Evolutionary conservation across 2,329 filamentous ascomycete genomes (phyloP).

Genomic region (Ophiocordyceps australis): DNA sequence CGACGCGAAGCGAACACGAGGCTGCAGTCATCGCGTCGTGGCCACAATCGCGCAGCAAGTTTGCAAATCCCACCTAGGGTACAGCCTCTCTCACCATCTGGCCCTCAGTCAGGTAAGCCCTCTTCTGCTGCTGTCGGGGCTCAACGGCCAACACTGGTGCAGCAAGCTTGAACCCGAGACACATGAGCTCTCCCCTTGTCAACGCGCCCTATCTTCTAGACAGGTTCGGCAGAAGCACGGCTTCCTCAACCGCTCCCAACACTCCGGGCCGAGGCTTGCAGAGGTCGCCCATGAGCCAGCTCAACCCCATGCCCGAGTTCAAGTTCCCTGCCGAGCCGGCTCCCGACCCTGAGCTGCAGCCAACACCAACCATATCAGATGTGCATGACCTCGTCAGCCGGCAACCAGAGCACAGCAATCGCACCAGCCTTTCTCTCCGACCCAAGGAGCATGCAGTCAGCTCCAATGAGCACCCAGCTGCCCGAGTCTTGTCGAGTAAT

Average conservation of each 20-base stretch:
- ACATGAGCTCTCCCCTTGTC: conserved; percentile 30
- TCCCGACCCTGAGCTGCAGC: conserved; percentile 15
- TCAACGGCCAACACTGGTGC: no score
- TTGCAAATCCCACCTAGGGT: conserved; percentile 42
- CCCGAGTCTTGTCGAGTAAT: conserved; percentile 58
- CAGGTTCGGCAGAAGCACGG: conserved; percentile 21
- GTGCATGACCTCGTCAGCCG: conserved; percentile 23
- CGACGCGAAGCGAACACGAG: conserved; percentile 21
- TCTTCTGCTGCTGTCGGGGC: no score
- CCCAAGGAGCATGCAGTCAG: conserved; percentile 25
- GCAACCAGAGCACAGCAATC: conserved; percentile 13
- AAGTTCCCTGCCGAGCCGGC: conserved; percentile 33
- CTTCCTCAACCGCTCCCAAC: conserved; percentile 23
- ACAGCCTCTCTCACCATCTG: conserved; percentile 23
- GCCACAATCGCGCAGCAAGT: conserved; percentile 65
- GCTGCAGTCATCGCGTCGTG: conserved; percentile 34
- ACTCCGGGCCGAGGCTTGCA: conserved; percentile 20
- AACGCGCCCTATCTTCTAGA: conserved; percentile 36
- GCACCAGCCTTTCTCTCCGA: conserved; percentile 17
- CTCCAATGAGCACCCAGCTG: conserved; percentile 38
- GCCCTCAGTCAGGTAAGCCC: conserved; percentile 20
- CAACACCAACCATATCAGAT: conserved; percentile 9
- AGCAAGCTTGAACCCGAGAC: no score
- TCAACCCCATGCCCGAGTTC: conserved; percentile 33
- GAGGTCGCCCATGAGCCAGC: conserved; percentile 20